Base-by-base conservation (phyloP, 768 basidiomycete genomes). In the Termitomyces sp. region DNA sequence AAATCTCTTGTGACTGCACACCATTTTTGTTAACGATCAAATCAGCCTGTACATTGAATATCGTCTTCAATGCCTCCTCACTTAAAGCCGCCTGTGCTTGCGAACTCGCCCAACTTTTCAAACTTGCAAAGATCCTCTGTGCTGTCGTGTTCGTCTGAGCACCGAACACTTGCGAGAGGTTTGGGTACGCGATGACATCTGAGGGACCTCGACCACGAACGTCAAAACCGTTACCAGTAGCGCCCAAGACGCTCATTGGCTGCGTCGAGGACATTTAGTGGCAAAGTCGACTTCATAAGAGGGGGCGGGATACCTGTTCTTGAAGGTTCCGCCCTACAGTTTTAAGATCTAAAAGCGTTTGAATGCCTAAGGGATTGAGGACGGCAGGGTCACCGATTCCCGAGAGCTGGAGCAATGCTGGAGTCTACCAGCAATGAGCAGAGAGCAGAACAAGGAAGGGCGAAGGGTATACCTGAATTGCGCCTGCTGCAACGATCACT, bases 291-390 rank as follows among this genome's bases (percentile, higher is more conserved):
- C 13, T 35, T 32, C 4, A 8, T 50, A 18, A 47, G 20, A 32
- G 52, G 33, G 12, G 30, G 32, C 28, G 18, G 48, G 63, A 5
- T 51, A 75, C 77, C 71, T 83, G 82, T 63, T 84, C 83, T 66
- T 84, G 83, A 28, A 85, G 74, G 66, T 86, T 84, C 68, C 75
- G 76, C 6, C 83, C 83, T 5, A 85, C 82, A 5, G 75, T 77
- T 61, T 75, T 75, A 32, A 83, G 70, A 57, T 82, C 69, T 43
- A 83, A 70, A n/a, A 72, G 68, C 4, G 78, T 75, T 13, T 63
- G 66, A 65, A 86, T 82, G 0, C 78, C 81, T 23, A 85, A 71
- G 1, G 76, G 70, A 0, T 64, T 65, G 0, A 86, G 77, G 23
- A 80, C 46, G 10, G 67, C 66, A 0, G 79, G 69, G 65, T 84